Conservation (phyloP, 2,329 filamentous ascomycete genomes). For the Aspergillus pseudonomiae region DNA sequence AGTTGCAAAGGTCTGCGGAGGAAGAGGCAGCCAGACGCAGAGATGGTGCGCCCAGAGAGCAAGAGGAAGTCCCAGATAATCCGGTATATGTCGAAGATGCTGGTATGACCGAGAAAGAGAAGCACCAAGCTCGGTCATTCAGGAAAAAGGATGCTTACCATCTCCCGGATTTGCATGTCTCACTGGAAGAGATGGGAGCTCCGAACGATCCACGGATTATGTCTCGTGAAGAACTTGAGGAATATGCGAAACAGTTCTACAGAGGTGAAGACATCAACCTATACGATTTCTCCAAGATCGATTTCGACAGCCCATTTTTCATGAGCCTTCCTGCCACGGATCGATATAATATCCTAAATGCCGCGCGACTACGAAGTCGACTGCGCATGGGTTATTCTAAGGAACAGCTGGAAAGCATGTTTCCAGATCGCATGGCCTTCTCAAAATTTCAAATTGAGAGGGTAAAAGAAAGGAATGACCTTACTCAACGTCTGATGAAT, state of each 20-base stretch:
- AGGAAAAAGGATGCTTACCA: slow-evolving; percentile 94
- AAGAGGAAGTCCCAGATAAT: slow-evolving; percentile 71
- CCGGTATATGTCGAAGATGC: slow-evolving; percentile 91
- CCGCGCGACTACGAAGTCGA: slow-evolving; percentile 82
- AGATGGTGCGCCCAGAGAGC: slow-evolving; percentile 46
- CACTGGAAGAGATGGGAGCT: slow-evolving; percentile 82
- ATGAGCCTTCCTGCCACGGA: slow-evolving; percentile 85
- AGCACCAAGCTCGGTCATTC: slow-evolving; percentile 74
- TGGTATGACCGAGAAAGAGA: slow-evolving; percentile 76
- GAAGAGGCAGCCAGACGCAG: slow-evolving; percentile 74
- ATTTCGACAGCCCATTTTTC: slow-evolving; percentile 96
- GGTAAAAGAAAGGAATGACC: slow-evolving; percentile 86
- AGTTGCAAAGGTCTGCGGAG: slow-evolving; percentile 89
- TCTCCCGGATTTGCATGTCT: slow-evolving; percentile 78
- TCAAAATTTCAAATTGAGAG: slow-evolving; percentile 95
- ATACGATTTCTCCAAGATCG: slow-evolving; percentile 98
- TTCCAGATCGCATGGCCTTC: slow-evolving; percentile 96
- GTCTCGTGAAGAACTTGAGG: slow-evolving; percentile 90
- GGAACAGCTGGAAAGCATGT: slow-evolving; percentile 94
- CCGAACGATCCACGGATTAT: slow-evolving; percentile 94
- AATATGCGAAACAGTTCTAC: slow-evolving; percentile 91
- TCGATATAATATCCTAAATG: slow-evolving; percentile 96
- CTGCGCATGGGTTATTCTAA: slow-evolving; percentile 95
- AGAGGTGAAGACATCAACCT: slow-evolving; percentile 83
- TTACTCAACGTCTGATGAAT: slow-evolving; percentile 93